phyloP scores from a whole-genome alignment of 2,329 filamentous ascomycete genomes.

The Coniella lustricola region DNA sequence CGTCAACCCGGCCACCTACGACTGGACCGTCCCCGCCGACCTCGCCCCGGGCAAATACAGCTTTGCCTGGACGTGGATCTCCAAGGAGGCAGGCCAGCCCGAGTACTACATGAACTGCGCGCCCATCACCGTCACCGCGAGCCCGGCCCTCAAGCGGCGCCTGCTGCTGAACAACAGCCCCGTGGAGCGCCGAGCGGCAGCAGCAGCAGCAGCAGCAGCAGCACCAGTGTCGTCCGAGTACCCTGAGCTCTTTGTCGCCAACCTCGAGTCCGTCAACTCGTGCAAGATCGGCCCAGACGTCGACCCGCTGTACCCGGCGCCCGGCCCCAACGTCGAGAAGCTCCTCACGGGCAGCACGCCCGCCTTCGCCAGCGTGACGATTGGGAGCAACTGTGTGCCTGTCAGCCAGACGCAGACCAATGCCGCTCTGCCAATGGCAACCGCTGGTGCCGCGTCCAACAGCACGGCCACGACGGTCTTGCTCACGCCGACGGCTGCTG shows the following conservation, averaged over 20 bases:
- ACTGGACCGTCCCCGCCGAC: slow-evolving; percentile 60
- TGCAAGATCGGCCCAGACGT: slow-evolving; percentile 11
- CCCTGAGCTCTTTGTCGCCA: slow-evolving; percentile 17
- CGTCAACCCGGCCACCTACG: slow-evolving; percentile 40
- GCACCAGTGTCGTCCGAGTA: slow-evolving; percentile 32
- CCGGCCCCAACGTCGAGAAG: slow-evolving; percentile 20
- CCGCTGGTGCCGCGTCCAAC: background rate
- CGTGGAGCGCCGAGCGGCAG: background rate
- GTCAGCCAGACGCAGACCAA: slow-evolving; percentile 15
- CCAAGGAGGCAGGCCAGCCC: slow-evolving; percentile 61
- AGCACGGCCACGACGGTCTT: too few relatives aligned
- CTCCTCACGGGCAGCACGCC: slow-evolving; percentile 8
- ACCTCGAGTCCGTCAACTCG: slow-evolving; percentile 14
- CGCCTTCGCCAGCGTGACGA: slow-evolving; percentile 11
- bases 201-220: background rate
- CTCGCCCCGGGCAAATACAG: slow-evolving; percentile 54
- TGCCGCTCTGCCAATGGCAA: slow-evolving; percentile 16
- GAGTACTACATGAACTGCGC: slow-evolving; percentile 90
- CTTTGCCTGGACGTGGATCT: slow-evolving; percentile 74
- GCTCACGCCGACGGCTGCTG: slow-evolving; percentile 3
- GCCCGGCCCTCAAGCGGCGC: background rate
- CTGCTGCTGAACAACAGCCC: too few relatives aligned
- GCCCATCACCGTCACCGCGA: slow-evolving; percentile 50
- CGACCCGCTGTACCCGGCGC: slow-evolving; percentile 21
- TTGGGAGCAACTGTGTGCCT: slow-evolving; percentile 14